A percentile compares a stretch with the other conserved stretches of the same genome.
Evolutionary conservation across 2,329 filamentous ascomycete species (phyloP).

Genomic region (Pezicula carpinea): DNA sequence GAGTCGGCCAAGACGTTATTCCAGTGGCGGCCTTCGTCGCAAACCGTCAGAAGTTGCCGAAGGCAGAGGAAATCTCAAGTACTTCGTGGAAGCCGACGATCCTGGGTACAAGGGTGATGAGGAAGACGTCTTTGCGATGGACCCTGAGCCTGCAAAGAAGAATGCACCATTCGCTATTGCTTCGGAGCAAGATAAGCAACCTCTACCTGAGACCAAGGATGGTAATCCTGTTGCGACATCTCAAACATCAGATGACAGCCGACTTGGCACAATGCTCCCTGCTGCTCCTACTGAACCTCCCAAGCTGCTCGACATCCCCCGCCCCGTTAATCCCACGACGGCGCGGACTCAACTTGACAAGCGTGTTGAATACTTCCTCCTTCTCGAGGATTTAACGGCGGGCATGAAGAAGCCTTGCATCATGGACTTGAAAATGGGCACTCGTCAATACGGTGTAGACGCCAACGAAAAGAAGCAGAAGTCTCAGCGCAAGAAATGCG

Average conservation of each 20-base stretch:
- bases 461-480: conserved; percentile 87
- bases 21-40: conserved; percentile 74
- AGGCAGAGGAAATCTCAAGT: conserved; percentile 75
- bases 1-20: conserved; percentile 68
- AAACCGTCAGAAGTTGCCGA: conserved; percentile 69
- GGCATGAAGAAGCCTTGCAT: conserved; percentile 97
- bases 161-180: conserved; percentile 14
- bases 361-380: conserved; percentile 85
- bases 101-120: conserved; percentile 73
- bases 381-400: conserved; percentile 90
- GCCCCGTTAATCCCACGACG: conserved; percentile 73
- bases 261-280: conserved; percentile 3
- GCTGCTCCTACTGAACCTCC: conserved; percentile 6
- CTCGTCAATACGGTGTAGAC: conserved; percentile 91
- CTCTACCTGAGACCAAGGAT: not conserved
- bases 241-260: not conserved
- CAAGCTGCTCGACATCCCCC: conserved; percentile 35
- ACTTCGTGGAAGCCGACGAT: conserved; percentile 85
- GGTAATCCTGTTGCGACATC: not conserved
- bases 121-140: conserved; percentile 66
- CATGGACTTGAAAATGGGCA: conserved; percentile 98
- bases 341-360: conserved; percentile 58
- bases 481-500: conserved; percentile 90
- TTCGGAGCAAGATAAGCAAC: not conserved
- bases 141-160: conserved; percentile 32